Conservation (phyloP, 345 rosid species). For the Hevea brasiliensis region DNA sequence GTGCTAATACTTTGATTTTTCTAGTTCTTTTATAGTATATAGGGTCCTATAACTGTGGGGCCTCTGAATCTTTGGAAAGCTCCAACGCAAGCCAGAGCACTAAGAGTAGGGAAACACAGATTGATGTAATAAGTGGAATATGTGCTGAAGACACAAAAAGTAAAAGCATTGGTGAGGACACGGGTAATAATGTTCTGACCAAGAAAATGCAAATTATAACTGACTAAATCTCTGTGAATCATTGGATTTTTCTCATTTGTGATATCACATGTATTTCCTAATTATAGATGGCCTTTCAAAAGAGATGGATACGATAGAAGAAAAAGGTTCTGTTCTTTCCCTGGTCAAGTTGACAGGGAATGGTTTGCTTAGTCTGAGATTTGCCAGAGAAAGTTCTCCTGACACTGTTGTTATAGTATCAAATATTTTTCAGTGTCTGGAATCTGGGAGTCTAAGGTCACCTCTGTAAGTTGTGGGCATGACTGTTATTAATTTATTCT, state of each 20-base stretch:
- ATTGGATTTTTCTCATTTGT: conserved; percentile 4
- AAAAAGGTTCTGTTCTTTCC: conserved; percentile 53
- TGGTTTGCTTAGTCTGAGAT: conserved; percentile 75
- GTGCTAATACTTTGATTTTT: background rate
- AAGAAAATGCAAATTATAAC: conserved; percentile 14
- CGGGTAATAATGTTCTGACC: conserved; percentile 34
- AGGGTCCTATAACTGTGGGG: conserved; percentile 28
- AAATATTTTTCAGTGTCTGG: conserved; percentile 48
- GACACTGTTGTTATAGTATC: conserved; percentile 51
- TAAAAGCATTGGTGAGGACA: conserved; percentile 27
- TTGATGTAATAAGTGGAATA: conserved; percentile 26
- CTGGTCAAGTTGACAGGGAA: conserved; percentile 81
- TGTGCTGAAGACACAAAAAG: conserved; percentile 19
- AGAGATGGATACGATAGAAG: conserved; percentile 24
- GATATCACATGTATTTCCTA: conserved; percentile 3
- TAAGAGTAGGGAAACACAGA: conserved; percentile 56
- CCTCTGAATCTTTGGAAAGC: conserved; percentile 24
- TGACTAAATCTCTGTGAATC: conserved; percentile 2
- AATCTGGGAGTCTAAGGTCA: conserved; percentile 55
- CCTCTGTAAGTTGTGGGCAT: conserved; percentile 55
- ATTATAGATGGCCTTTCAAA: conserved; percentile 37
- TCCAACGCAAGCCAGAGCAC: conserved; percentile 24
- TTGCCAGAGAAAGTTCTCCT: conserved; percentile 42
- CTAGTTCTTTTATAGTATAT: conserved; percentile 39
- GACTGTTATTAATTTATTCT: background rate